These are phyloP conservation scores for Asterochloris erici DNA, from an alignment of 139 green algal species.

Conservation along the genomic window DNA sequence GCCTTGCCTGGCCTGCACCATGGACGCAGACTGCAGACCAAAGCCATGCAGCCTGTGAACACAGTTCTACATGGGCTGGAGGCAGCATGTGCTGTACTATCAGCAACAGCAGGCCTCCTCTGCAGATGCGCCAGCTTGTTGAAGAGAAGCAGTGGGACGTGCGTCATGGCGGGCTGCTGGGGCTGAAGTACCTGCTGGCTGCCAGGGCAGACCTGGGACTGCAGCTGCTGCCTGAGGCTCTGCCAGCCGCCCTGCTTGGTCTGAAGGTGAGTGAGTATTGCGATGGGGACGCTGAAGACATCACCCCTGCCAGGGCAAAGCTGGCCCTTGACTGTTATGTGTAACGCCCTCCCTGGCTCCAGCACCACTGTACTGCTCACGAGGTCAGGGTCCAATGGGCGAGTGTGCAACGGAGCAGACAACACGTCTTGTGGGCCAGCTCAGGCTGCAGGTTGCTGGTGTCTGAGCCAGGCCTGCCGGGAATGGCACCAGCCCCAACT, in stretches of 20 bases:
- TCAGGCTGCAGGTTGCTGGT: no score
- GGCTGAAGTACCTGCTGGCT: constrained; percentile 90
- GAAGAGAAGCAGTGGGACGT: constrained; percentile 48
- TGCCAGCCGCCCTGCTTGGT: constrained; percentile 55
- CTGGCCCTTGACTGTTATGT: no score
- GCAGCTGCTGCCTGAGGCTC: constrained; percentile 51
- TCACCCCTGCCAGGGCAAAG: background rate
- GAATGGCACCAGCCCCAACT: no score
- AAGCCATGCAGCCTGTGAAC: no score
- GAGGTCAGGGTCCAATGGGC: background rate
- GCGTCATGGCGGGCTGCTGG: constrained; percentile 73
- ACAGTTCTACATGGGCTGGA: no score
- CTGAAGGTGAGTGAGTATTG: constrained; percentile 39
- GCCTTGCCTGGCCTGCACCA: no score
- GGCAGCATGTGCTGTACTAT: no score
- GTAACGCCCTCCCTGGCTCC: background rate
- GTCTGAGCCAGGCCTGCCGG: no score
- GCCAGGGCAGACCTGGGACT: constrained; percentile 37
- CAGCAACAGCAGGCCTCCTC: background rate
- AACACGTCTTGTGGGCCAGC: no score
- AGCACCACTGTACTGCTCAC: background rate
- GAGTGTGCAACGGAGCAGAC: no score
- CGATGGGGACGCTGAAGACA: background rate
- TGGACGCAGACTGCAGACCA: no score
- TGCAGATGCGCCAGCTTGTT: constrained; percentile 58